Evolutionary conservation across 345 rosid genomes (phyloP), one percentile per base, ranked within the genome.

Genomic region (Eucalyptus erythrocorys): DNA sequence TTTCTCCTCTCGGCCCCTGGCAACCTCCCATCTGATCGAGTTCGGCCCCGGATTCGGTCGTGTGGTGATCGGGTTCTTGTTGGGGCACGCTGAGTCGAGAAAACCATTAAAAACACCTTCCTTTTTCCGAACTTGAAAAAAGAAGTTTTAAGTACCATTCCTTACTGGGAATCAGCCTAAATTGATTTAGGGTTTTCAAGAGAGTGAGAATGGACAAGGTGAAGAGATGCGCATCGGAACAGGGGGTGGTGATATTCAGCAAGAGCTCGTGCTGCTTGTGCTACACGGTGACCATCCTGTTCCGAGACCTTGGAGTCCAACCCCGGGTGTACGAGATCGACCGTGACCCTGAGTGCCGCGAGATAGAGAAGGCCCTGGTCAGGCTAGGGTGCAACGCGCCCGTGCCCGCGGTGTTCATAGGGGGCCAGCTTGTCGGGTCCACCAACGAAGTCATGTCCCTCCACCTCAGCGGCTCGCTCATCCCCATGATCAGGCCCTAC

Each of bases 361-460:
- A 95, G 87, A 94, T 95, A 86, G 98, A 96, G 95, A 93, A 91
- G 89, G 97, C 98, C 85, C 94, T 96, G 27, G 86, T 90, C 90
- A 95, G 96, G 91, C 53, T 95, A 21, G 98, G 98, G 14, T 94
- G 96, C 85, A 90, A 89, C 88, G 92, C 94, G 10, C 94, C 97
- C 12, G 93, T 95, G 37, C 98, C 98, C 14, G 95, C 97, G 10
- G 95, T 96, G 87, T 96, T 96, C 91, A 94, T 96, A 2, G 95
- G 94, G 13, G 98, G 98, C 66, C 92, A 94, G 91, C 93, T 94
- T 13, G 90, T 95, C 37, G 98, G 98, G 11, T 94, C 98, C 76
- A 96, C 97, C 88, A 95, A 96, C 86, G 97, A 95, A 90, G 95
- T 96, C 92, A 96, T 95, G 98, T 95, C 98, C 76, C 96, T 93